Base-by-base conservation (phyloP, 2,329 filamentous ascomycete species). In the Penicillium brasilianum region DNA sequence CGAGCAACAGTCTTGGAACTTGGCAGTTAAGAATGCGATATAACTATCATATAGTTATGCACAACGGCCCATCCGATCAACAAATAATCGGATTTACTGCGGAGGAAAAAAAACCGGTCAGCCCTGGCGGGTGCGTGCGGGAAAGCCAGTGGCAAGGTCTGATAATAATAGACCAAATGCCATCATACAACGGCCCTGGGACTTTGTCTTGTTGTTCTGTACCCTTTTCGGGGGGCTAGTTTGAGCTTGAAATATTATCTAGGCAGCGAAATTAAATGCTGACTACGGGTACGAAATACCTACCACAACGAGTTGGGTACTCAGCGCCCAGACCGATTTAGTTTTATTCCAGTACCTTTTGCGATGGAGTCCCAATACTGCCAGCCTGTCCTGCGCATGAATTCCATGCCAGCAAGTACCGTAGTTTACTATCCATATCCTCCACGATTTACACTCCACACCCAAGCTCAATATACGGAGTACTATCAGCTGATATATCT, bases 81-180 rank as follows among this genome's bases (percentile, higher is more conserved):
- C n/a, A n/a, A n/a, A n/a, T n/a, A n/a, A n/a, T n/a, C n/a, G n/a
- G n/a, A n/a, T n/a, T n/a, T n/a, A n/a, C n/a, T n/a, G n/a, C n/a
- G n/a, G n/a, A n/a, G n/a, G n/a, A n/a, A n/a, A n/a, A n/a, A n/a
- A n/a, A n/a, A n/a, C n/a, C n/a, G n/a, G n/a, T n/a, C n/a, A n/a
- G 22, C 32, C 10, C 46, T n/a, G 46, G n/a, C 46, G 46, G 57
- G 56, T 50, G 52, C 50, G 46, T 44, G 56, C 60, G 56, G 60
- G 51, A 49, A 30, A 34, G 32, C 57, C 56, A 58, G 56, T 62
- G 60, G 60, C 60, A 52, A 62, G 36, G n/a, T 43, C 34, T n/a
- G 51, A 55, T 52, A 46, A 56, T 53, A 57, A 55, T 61, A 61
- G 41, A 55, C 30, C 20, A 28, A 25, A 30, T 55, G 43, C 37